These are phyloP conservation scores for Cyberlindnera samutprakarnensis DNA, from an alignment of 805 yeast genomes.

Conservation along the genomic window DNA sequence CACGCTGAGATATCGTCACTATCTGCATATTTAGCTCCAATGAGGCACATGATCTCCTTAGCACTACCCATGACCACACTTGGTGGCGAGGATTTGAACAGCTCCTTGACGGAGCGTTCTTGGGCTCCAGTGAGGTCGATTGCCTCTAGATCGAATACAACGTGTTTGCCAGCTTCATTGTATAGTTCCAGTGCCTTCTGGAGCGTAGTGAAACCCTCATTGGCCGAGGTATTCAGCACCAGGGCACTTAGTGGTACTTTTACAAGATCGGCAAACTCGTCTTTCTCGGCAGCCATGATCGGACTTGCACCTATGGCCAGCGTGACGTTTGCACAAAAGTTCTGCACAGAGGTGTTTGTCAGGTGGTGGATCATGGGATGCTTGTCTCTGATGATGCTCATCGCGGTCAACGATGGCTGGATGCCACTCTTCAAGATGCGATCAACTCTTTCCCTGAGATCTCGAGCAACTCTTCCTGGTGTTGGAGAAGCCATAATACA, in stretches of 20 bases:
- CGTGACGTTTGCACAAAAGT: conserved; percentile 80
- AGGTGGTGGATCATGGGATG: conserved; percentile 85
- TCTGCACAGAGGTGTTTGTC: conserved; percentile 83
- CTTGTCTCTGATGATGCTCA: too few relatives aligned
- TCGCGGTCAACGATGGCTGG: conserved; percentile 1
- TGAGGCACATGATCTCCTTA: conserved; percentile 65
- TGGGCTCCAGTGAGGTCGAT: conserved; percentile 74
- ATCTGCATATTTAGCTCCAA: conserved; percentile 33
- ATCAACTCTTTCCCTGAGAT: conserved; percentile 24
- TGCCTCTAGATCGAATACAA: conserved; percentile 87
- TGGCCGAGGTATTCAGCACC: conserved; percentile 63
- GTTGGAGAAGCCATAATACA: conserved; percentile 63
- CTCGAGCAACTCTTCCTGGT: conserved; percentile 44
- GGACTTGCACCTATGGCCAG: conserved; percentile 84
- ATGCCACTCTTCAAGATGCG: conserved; percentile 4
- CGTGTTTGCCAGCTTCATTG: conserved; percentile 47
- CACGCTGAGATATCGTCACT: too few relatives aligned
- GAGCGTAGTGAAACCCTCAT: too few relatives aligned
- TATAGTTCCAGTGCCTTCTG: too few relatives aligned
- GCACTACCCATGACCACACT: conserved; percentile 74
- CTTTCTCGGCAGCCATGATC: conserved; percentile 69
- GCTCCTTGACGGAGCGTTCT: conserved; percentile 33
- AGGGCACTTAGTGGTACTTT: conserved; percentile 44
- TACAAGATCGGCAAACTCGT: conserved; percentile 65
- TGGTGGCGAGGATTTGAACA: conserved; percentile 43